Base-by-base conservation (phyloP, 371 early-diverging fungal genomes). In the Actinomucor elegans region DNA sequence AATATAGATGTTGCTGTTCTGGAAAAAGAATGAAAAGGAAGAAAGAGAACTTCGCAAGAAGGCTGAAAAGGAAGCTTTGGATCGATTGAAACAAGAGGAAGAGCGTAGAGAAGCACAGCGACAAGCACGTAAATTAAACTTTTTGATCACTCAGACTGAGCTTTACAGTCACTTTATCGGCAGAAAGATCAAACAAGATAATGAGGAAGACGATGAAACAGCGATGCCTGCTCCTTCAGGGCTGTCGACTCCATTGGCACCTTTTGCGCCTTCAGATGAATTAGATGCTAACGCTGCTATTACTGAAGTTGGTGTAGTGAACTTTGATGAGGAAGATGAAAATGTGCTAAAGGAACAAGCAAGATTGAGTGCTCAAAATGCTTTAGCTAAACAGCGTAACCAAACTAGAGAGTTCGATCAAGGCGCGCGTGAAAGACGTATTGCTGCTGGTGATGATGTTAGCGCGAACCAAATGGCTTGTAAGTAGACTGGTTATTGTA, bases 121-220 rank as follows among this genome's bases (percentile, higher is more conserved):
- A 49, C 97, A 98, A 67, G 90, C 89, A 5, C 86, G 93, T 56
- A 99, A 99, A 70, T 87, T 99, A 45, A 92, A 97, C 66, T 98
- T 97, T 65, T 80, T 99, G 55, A 90, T 98, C 50, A 92, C 91
- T 0, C 98, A 99, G 69, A 98, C 98, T 5, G 98, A 99, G 64
- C 79, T 98, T 2, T 99, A 94, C 78, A 91, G 94, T 57, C 96
- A 97, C 73, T 99, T 98, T 79, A 88, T 98, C 50, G 91, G 91
- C 34, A 85, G 87, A 50, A 93, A 92, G 66, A 85, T 92, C 43
- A 73, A 77, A 31, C 59, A 61, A 23, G 75, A 66, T 42, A 61
- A 55, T 10, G 59, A 53, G 31, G 73, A 77, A 38, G 64, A 78
- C 53, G 77, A 79, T 12, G 77, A 77, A 14, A 77, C 80, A 6